Evolutionary conservation across 805 yeast species (phyloP).

Genomic region (Scheffersomyces lignosus): DNA sequence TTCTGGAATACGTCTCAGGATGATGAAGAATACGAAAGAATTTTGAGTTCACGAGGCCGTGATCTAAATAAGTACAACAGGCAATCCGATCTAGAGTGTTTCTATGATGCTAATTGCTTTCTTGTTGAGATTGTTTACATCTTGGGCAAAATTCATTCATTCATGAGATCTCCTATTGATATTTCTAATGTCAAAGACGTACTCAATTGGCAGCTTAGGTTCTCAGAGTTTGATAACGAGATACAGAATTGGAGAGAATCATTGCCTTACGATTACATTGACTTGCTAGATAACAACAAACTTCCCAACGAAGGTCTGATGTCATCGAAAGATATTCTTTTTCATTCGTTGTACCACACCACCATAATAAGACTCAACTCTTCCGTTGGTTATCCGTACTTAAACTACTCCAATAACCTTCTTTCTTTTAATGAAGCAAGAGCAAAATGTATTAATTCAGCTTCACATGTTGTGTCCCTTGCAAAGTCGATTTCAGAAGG

Average conservation of each 20-base stretch:
- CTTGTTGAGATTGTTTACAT: conserved; percentile 12
- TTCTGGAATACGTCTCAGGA: conserved; percentile 5
- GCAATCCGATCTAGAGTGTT: conserved; percentile 2
- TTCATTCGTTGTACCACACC: conserved; percentile 15
- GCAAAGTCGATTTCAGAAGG: conserved; percentile 6
- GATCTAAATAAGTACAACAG: conserved; percentile 1
- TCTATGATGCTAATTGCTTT: conserved; percentile 11
- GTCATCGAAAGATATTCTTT: conserved; percentile 7
- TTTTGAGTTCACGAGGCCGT: conserved; percentile 7
- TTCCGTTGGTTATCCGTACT: conserved; percentile 13
- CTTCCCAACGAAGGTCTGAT: conserved; percentile 1
- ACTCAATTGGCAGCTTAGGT: conserved; percentile 15
- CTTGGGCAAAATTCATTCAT: conserved; percentile 12
- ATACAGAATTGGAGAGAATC: conserved; percentile 13
- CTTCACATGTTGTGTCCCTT: conserved; percentile 8
- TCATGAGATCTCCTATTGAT: conserved; percentile 13
- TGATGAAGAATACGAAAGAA: conserved; percentile 1
- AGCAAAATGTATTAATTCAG: conserved; percentile 10
- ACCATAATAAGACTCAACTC: conserved; percentile 15
- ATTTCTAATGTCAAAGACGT: conserved; percentile 14
- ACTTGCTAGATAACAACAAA: conserved; percentile 8
- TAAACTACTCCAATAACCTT: conserved; percentile 9
- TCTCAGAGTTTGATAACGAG: conserved; percentile 13
- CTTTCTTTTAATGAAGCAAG: conserved; percentile 14
- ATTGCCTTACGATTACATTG: conserved; percentile 6